A percentile compares a stretch with the other conserved stretches of the same genome.
Conservation (phyloP, 345 rosid species). For the Litchi chinensis region DNA sequence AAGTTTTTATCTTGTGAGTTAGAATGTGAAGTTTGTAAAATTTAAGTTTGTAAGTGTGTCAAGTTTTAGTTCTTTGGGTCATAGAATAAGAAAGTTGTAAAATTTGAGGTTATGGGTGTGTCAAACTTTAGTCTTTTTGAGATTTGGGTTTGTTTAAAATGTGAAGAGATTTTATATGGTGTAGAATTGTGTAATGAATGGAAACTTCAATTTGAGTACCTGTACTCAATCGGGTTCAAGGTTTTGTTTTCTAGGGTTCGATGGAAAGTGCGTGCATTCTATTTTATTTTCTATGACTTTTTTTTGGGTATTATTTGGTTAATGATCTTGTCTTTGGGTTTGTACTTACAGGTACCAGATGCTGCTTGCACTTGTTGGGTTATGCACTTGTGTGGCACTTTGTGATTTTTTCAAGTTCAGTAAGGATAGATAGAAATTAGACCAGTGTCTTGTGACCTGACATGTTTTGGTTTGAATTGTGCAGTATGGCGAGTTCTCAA, state of each 20-base stretch:
- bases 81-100: too few relatives aligned
- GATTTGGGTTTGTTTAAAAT: background rate
- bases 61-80: background rate
- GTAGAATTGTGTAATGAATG: slow-evolving; percentile 3
- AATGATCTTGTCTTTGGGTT: too few relatives aligned
- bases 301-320: too few relatives aligned
- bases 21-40: background rate
- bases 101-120: too few relatives aligned
- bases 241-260: too few relatives aligned
- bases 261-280: background rate
- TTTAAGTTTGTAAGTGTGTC: background rate
- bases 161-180: background rate
- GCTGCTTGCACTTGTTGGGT: too few relatives aligned
- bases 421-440: slow-evolving; percentile 71
- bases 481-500: slow-evolving; percentile 66
- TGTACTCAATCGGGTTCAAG: background rate
- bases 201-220: background rate
- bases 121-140: background rate
- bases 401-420: slow-evolving; percentile 86
- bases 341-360: too few relatives aligned
- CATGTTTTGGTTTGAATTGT: slow-evolving; percentile 57
- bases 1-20: background rate
- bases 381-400: slow-evolving; percentile 69
- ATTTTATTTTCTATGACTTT: too few relatives aligned
- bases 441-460: slow-evolving; percentile 52